Percentiles rank a stretch among this genome's conserved stretches.
phyloP scores from a whole-genome alignment of 768 basidiomycete genomes.

The Pholiota molesta region DNA sequence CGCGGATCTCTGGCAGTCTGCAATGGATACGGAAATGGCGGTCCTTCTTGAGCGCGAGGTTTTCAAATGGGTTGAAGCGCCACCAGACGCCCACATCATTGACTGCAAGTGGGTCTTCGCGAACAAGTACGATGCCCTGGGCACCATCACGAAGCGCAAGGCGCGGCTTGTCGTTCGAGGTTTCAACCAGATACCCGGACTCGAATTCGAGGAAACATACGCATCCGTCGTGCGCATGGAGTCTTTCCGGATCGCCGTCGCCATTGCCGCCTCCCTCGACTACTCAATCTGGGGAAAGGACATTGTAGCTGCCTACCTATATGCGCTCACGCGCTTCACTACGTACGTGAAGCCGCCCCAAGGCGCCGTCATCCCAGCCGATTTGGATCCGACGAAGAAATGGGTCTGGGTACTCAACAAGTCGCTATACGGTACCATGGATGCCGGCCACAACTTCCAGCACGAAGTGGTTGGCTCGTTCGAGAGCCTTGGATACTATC shows the following conservation, averaged over 20 bases:
- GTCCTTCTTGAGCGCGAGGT: neutral
- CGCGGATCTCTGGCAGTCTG: constrained; percentile 12
- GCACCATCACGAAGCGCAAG: constrained; percentile 30
- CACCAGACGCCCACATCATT: too few species aligned
- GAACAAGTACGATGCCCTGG: neutral
- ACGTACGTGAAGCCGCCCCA: neutral
- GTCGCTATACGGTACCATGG: constrained; percentile 23
- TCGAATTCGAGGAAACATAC: neutral
- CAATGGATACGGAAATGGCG: constrained; percentile 25
- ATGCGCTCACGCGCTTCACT: neutral
- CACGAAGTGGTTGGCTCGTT: neutral
- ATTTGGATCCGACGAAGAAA: neutral
- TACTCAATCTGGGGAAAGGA: neutral
- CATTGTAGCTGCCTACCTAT: neutral
- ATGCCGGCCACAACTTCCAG: neutral
- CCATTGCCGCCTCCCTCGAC: neutral
- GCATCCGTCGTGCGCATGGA: neutral
- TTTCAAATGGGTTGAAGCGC: neutral
- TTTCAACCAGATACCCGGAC: neutral
- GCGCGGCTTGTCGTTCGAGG: constrained; percentile 15
- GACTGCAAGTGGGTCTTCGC: neutral
- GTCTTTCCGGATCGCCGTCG: neutral
- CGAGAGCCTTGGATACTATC: constrained; percentile 4
- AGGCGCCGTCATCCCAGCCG: neutral
- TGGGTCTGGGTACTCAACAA: constrained; percentile 15